Conservation (phyloP, 176 grass and related monocot species). For the Avena sativa region DNA sequence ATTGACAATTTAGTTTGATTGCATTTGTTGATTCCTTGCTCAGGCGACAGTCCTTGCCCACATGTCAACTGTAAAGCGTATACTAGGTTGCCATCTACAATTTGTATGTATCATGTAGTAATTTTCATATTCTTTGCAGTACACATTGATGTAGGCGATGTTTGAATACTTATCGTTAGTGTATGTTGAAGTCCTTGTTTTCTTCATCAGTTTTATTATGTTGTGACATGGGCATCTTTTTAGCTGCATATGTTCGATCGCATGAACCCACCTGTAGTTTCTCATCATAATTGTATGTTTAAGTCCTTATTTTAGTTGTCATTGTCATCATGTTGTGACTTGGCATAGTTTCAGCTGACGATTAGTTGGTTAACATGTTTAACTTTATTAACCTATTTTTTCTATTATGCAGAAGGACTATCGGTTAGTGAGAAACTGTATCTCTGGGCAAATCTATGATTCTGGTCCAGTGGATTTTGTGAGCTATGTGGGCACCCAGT, state of each 20-base stretch:
- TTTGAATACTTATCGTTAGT: not conserved
- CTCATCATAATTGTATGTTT: not conserved
- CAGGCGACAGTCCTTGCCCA: not conserved
- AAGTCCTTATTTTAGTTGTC: not conserved
- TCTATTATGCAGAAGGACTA: conserved; percentile 68
- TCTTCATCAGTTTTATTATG: not conserved
- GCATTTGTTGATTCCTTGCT: not conserved
- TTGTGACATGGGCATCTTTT: conserved; percentile 27
- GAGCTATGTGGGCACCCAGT: conserved; percentile 60
- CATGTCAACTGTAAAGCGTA: not conserved
- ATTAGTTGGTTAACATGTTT: conserved; percentile 4
- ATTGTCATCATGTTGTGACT: conserved; percentile 3
- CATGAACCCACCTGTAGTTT: conserved; percentile 10
- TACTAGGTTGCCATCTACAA: conserved; percentile 9
- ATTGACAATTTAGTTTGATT: not conserved
- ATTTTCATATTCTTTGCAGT: conserved; percentile 3
- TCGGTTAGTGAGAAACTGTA: conserved; percentile 75
- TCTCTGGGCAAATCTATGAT: conserved; percentile 92
- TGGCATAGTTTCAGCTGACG: conserved; percentile 4
- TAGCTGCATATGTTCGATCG: not conserved
- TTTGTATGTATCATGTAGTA: conserved; percentile 1
- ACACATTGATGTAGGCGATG: not conserved
- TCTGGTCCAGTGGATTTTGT: conserved; percentile 85
- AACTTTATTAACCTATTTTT: conserved; percentile 37
- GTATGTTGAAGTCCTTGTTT: not conserved